Base-by-base conservation (phyloP, 73 alveolate genomes). In the Paramecium bursaria region DNA sequence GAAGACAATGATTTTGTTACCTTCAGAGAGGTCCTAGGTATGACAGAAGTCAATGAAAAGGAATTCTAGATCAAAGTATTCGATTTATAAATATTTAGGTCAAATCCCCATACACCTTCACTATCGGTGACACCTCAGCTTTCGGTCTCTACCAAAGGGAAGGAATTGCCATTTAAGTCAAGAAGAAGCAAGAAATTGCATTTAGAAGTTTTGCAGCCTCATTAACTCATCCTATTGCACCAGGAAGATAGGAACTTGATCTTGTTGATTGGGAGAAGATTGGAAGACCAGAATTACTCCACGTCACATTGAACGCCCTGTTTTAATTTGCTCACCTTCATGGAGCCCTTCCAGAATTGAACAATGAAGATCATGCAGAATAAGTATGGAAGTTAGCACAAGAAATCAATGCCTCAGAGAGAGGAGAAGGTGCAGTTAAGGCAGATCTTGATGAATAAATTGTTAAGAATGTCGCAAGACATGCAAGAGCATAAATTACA, bases 11-110 rank as follows among this genome's bases (percentile, higher is more conserved):
- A 96, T 75, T 91, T 86, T 75, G 98, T 98, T 46, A 89, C 90
- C 61, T 97, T 98, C 86, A 91, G 93, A 48, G 99, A 98, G 76
- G 99, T 98, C 4, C 95, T 94, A 54, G 99, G 99, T 48, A 98
- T 98, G 99, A 86, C 95, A 19, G 98, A 96, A 87, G 91, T 98
- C 85, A 98, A 98, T 91, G 95, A 90, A 75, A 90, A 92, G 47
- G 92, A 88, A 21, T 79, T 42, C 25, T 23, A 79, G 26, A 73
- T 79, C 73, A 92, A 91, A 87, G 98, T 91, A 15, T 87, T 93
- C 48, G 94, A 92, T 19, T 90, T 93, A 50, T 27, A 23, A 55
- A n/a, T 23, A 23, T 2, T 26, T 25, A 57, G 76, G 76, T 79
- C 3, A 79, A 79, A 55, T 79, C 89, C 9, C 89, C 89, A 19